phyloP scores from a whole-genome alignment of 129 eudicot species.

The Helichrysum umbraculigerum region DNA sequence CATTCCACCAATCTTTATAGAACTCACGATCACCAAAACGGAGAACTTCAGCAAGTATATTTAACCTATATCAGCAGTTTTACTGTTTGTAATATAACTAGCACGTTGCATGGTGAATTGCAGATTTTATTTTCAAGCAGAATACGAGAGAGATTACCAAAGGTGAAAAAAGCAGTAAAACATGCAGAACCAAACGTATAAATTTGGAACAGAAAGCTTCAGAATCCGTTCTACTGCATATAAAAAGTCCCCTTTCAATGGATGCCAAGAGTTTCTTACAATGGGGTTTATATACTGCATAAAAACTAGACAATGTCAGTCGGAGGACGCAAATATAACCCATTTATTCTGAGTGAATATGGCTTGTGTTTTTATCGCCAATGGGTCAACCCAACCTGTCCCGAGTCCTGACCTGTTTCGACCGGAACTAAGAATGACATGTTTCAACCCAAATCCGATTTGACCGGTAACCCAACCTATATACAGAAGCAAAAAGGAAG shows the following conservation, averaged over 20 bases:
- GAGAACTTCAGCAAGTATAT: slow-evolving; percentile 94
- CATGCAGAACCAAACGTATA: slow-evolving; percentile 97
- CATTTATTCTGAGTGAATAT: no score
- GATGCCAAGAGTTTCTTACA: slow-evolving; percentile 88
- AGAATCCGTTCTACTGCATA: slow-evolving; percentile 92
- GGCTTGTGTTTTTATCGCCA: no score
- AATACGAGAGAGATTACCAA: slow-evolving; percentile 49
- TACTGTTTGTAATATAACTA: no score
- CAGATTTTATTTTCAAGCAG: no score
- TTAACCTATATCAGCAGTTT: slow-evolving; percentile 47
- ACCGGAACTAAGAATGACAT: no score
- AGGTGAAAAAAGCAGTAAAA: slow-evolving; percentile 91
- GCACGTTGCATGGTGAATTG: no score
- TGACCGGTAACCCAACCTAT: no score
- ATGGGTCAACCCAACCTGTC: no score
- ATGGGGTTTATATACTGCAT: slow-evolving; percentile 91
- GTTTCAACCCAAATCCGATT: no score
- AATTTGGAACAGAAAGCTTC: slow-evolving; percentile 97
- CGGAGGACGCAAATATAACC: neutral
- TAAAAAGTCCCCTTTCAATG: slow-evolving; percentile 78
- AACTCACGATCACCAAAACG: slow-evolving; percentile 98
- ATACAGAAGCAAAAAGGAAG: no score
- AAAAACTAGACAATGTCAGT: slow-evolving; percentile 17
- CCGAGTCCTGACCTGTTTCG: no score
- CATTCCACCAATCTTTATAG: slow-evolving; percentile 99